Evolutionary conservation across 1,284 basidiomycete species (phyloP).

Genomic region (Puccinia hordei): DNA sequence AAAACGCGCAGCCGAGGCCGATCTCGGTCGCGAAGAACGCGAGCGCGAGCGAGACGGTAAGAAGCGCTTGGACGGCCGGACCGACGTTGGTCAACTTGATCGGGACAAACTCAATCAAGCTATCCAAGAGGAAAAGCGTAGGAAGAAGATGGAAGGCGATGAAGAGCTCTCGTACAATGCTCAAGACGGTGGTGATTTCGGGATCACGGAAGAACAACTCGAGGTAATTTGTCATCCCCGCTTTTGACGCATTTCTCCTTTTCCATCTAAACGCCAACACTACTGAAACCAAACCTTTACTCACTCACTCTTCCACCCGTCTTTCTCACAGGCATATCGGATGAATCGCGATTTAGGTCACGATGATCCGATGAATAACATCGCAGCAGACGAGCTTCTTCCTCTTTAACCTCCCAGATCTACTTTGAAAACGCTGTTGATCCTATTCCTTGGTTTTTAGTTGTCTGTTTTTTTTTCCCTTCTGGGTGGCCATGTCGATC

Average conservation of each 20-base stretch:
- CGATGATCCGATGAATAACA: slow-evolving; percentile 87
- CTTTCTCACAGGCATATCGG: slow-evolving; percentile 74
- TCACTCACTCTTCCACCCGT: slow-evolving; percentile 62
- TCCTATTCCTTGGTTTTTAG: not conserved
- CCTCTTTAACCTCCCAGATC: slow-evolving; percentile 52
- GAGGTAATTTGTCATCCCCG: slow-evolving; percentile 64
- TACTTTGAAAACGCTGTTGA: not conserved
- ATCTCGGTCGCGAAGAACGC: slow-evolving; percentile 54
- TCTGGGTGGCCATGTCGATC: not conserved
- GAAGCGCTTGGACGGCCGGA: slow-evolving; percentile 54
- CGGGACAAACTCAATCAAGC: slow-evolving; percentile 70
- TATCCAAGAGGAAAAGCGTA: slow-evolving; percentile 76
- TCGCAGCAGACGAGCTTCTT: slow-evolving; percentile 66
- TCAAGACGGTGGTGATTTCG: slow-evolving; percentile 60
- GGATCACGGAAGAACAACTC: slow-evolving; percentile 62
- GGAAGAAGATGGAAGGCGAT: slow-evolving; percentile 65
- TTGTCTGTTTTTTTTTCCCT: not conserved
- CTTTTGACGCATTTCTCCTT: slow-evolving; percentile 59
- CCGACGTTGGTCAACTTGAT: slow-evolving; percentile 73
- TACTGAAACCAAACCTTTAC: slow-evolving; percentile 74
- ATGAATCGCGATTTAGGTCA: slow-evolving; percentile 67
- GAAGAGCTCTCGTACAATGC: slow-evolving; percentile 64
- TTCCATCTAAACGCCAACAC: slow-evolving; percentile 70
- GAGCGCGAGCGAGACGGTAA: slow-evolving; percentile 59
- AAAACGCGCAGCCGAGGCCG: slow-evolving; percentile 48